Base-by-base conservation (phyloP, 805 yeast species). In the Maudiozyma barnettii region DNA sequence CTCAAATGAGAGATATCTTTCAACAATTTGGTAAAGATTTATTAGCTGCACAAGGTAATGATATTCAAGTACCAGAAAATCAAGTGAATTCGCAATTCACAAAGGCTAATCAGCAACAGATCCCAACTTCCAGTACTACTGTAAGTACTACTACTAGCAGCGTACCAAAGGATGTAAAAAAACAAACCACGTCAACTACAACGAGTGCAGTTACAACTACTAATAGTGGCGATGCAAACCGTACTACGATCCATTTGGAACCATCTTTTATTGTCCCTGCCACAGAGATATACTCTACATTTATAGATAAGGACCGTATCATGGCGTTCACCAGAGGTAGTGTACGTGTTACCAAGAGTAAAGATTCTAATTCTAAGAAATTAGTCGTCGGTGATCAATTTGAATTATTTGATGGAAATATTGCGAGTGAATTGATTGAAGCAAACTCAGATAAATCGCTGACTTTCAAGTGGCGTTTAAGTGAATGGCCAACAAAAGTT, bases 241-340 rank as follows among this genome's bases (percentile, higher is more conserved):
- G 96, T 5, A 77, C 95, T 0, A 77, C 87, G 0, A 69, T 91
- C 45, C 82, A 82, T 54, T 70, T 90, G 45, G 85, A 84, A 55
- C 82, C 95, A 4, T 72, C 77, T 2, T 93, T 93, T 75, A 82
- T 83, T 65, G 88, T 96, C 13, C 76, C 95, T 3, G 95, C 96
- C 0, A 87, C 84, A 51, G 95, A 88, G 62, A 66, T 95, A 33
- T 93, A 81, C 65, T 68, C 76, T 40, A 85, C 97, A 0, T 75
- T 93, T 36, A 64, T 86, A 41, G 87, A 84, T 49, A 85, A 84
- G 22, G 78, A 78, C 44, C 73, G 95, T 53, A 82, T 93, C 13
- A 78, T 82, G n/a, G 90, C 90, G 0, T 93, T 98, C 98, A 75
- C 95, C 0, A 79, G 96, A 49, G 79, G 95, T 0, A 70, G 77